phyloP scores from a whole-genome alignment of 805 yeast genomes.

The Danielia oregonensis region DNA sequence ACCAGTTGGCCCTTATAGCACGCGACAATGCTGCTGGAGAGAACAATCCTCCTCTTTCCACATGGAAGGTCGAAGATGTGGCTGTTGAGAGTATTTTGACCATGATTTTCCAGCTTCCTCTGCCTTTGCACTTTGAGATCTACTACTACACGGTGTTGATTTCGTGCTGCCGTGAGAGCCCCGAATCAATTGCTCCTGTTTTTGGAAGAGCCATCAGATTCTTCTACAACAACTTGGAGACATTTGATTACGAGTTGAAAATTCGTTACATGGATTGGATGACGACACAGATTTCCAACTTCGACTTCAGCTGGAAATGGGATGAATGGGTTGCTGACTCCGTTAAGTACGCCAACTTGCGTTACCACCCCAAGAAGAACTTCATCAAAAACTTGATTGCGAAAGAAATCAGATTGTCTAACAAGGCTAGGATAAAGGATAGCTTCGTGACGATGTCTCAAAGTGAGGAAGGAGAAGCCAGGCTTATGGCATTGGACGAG shows the following conservation, averaged over 20 bases:
- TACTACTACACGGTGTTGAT: constrained; percentile 83
- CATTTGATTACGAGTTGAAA: constrained; percentile 69
- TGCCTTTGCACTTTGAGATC: constrained; percentile 59
- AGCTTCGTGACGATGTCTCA: constrained; percentile 48
- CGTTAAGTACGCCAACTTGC: constrained; percentile 36
- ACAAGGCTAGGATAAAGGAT: constrained; percentile 62
- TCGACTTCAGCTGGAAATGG: constrained; percentile 98
- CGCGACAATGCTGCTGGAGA: constrained; percentile 41
- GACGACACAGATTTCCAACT: constrained; percentile 87
- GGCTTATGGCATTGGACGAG: constrained; percentile 27
- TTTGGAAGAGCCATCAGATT: constrained; percentile 85
- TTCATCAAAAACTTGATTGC: constrained; percentile 76
- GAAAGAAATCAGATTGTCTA: constrained; percentile 83
- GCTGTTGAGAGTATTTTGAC: constrained; percentile 80
- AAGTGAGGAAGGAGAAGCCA: constrained; percentile 17
- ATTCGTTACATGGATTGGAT: constrained; percentile 84
- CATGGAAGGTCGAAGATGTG: constrained; percentile 90
- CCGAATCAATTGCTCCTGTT: constrained; percentile 81
- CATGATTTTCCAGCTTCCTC: constrained; percentile 72
- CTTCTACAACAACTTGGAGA: constrained; percentile 63
- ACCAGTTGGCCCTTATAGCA: constrained; percentile 47
- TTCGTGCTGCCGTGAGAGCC: constrained; percentile 77
- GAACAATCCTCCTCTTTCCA: constrained; percentile 47
- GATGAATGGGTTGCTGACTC: constrained; percentile 80
- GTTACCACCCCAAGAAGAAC: constrained; percentile 67